A percentile compares a stretch with the other conserved stretches of the same genome.
Conservation (phyloP, 2,329 filamentous ascomycete genomes). For the Penicillium sp. region DNA sequence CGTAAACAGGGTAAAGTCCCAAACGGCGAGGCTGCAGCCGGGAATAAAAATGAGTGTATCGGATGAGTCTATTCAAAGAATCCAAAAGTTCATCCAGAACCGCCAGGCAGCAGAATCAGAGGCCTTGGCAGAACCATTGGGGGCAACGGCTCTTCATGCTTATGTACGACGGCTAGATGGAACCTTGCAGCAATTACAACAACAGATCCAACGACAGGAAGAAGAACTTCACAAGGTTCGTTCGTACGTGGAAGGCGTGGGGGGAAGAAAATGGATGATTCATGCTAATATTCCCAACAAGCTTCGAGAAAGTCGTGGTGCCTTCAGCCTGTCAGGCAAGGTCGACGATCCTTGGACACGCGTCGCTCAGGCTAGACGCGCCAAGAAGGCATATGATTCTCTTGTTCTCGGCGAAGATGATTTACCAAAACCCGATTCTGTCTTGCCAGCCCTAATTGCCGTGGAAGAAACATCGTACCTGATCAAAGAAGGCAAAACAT, state of each 20-base stretch:
- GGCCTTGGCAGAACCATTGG: slow-evolving; percentile 24
- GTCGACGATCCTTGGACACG: slow-evolving; percentile 28
- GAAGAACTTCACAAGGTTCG: slow-evolving; percentile 42
- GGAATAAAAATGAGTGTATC: slow-evolving; percentile 25
- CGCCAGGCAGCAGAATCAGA: slow-evolving; percentile 32
- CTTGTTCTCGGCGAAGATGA: slow-evolving; percentile 58
- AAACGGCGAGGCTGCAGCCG: background rate
- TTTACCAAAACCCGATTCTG: slow-evolving; percentile 60
- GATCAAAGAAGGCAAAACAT: slow-evolving; percentile 58
- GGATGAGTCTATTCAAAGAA: slow-evolving; percentile 28
- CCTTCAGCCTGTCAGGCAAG: slow-evolving; percentile 27
- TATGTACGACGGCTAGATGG: slow-evolving; percentile 50
- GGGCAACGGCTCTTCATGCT: slow-evolving; percentile 23
- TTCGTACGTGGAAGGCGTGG: slow-evolving; percentile 4
- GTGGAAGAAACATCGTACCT: slow-evolving; percentile 61
- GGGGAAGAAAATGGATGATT: background rate
- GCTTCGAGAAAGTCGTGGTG: slow-evolving; percentile 28
- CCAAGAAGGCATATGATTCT: slow-evolving; percentile 61
- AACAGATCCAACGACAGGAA: slow-evolving; percentile 44
- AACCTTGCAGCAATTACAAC: slow-evolving; percentile 62
- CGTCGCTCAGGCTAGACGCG: slow-evolving; percentile 43
- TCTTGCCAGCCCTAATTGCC: slow-evolving; percentile 65
- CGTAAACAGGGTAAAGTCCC: too few species aligned
- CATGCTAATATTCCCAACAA: slow-evolving; percentile 16
- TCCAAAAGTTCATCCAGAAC: slow-evolving; percentile 31